Percentiles rank a stretch among this genome's conserved stretches.
Evolutionary conservation across 192 early-diverging fungal genomes (phyloP).

Genomic region (Powellomyces hirtus): DNA sequence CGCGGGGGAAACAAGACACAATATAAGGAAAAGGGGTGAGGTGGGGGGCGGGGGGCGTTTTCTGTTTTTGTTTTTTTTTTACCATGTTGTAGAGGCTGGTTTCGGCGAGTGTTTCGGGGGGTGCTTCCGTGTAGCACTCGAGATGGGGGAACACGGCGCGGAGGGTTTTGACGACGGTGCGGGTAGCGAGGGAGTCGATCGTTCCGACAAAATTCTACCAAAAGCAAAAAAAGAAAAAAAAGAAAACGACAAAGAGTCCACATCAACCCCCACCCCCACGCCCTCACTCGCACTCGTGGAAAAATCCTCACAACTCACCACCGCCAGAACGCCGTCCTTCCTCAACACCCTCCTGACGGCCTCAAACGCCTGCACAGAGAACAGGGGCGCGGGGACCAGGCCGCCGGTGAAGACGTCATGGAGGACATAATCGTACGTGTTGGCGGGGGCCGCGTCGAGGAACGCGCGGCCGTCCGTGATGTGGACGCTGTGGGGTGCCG

Average conservation of each 20-base stretch:
- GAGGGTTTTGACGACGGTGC: slow-evolving; percentile 64
- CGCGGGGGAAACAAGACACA: neutral
- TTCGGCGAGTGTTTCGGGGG: slow-evolving; percentile 24
- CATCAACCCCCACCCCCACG: slow-evolving; percentile 32
- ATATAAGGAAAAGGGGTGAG: slow-evolving; percentile 5
- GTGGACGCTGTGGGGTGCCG: slow-evolving; percentile 45
- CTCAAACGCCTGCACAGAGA: slow-evolving; percentile 68
- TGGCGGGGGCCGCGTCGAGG: slow-evolving; percentile 51
- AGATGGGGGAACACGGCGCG: slow-evolving; percentile 65
- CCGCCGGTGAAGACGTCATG: slow-evolving; percentile 97
- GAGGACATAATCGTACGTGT: slow-evolving; percentile 77
- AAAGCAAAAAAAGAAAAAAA: neutral
- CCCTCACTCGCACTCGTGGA: too few relatives aligned
- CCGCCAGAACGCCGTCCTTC: slow-evolving; percentile 71
- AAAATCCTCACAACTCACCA: slow-evolving; percentile 44
- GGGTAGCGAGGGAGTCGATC: slow-evolving; percentile 50
- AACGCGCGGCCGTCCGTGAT: slow-evolving; percentile 76
- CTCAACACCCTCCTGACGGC: slow-evolving; percentile 67
- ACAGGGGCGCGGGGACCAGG: slow-evolving; percentile 67
- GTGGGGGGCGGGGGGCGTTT: too few relatives aligned
- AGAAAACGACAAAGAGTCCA: neutral
- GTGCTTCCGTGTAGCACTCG: slow-evolving; percentile 63
- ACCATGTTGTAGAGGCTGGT: slow-evolving; percentile 62
- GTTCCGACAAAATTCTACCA: slow-evolving; percentile 81
- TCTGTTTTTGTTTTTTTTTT: too few relatives aligned